Conservation (phyloP, 164 flowering plant genomes). For the Berberis vulgaris region DNA sequence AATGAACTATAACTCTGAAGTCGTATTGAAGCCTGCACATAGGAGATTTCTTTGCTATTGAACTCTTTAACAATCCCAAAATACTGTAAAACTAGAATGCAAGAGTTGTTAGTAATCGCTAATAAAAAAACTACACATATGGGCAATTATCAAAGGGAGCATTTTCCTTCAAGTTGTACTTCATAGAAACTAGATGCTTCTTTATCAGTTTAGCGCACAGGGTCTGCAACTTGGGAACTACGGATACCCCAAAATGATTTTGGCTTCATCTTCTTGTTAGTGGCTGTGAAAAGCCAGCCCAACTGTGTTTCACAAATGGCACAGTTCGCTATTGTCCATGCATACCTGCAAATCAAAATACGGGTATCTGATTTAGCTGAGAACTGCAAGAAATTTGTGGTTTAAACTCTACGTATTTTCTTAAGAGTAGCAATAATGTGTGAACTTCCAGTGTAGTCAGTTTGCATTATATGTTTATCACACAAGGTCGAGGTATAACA, state of each 20-base stretch:
- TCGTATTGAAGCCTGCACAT: neutral
- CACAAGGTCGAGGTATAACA: neutral
- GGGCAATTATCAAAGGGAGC: neutral
- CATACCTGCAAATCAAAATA: constrained; percentile 47
- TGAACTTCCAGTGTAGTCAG: too few species aligned
- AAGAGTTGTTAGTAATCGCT: too few species aligned
- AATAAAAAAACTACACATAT: too few species aligned
- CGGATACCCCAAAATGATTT: constrained; percentile 73
- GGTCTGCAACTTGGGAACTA: constrained; percentile 63
- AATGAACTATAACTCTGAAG: neutral
- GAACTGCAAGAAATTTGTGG: neutral
- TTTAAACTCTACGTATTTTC: neutral
- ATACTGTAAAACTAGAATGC: neutral
- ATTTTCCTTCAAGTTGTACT: neutral
- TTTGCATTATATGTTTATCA: neutral
- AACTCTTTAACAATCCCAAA: neutral
- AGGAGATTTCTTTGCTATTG: neutral
- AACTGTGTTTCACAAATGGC: constrained; percentile 52
- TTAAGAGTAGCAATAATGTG: neutral
- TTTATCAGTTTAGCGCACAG: constrained; percentile 13
- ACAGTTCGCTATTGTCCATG: constrained; percentile 76
- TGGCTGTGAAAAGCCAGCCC: constrained; percentile 91
- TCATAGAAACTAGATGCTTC: neutral
- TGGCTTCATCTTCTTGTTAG: constrained; percentile 57
- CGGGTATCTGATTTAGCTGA: neutral